Evolutionary conservation across 116 monocot genomes (phyloP), one percentile per base, ranked within the genome.

Genomic region (Zostera marina): DNA sequence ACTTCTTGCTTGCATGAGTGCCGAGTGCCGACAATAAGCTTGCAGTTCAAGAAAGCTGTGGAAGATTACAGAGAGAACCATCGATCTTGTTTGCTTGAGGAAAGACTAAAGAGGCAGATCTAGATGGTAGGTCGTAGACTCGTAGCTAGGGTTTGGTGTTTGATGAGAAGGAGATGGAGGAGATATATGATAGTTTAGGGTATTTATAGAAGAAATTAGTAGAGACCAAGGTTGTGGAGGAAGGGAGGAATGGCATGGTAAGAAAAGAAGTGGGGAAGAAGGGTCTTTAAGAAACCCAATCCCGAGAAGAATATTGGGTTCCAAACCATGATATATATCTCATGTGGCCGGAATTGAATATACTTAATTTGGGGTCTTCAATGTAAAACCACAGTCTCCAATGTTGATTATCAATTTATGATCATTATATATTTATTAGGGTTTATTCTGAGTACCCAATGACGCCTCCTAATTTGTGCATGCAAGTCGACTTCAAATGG

Each of bases 21-120:
- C 5, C 7, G 21, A 42, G 6, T 17, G 13, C 17, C 10, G 41
- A 41, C 56, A n/a, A n/a, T 32, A 26, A 56, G 14, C n/a, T 39
- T 59, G 65, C 65, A 65, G 70, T 70, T 70, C 70, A 70, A 70
- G 70, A 70, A 70, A 70, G 70, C 70, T 63, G 70, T 70, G 70
- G 70, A 70, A 70, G 63, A 63, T 63, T 41, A 70, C 70, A 63
- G 43, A 21, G 56, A 65, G 47, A 44, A 47, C 61, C 61, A 47
- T n/a, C n/a, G n/a, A n/a, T 61, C 43, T 14, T 59, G 9, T 56
- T 56, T 40, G 25, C 56, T 9, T 13, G 42, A 44, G 43, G 21
- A 12, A 43, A 20, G 3, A 8, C 9, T 21, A 59, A 40, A 40
- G n/a, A 11, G 5, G 59, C n/a, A 5, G 22, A 10, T 32, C 32